A percentile compares a stretch with the other conserved stretches of the same genome.
Evolutionary conservation across 2,329 filamentous ascomycete species (phyloP).

Genomic region (Aspergillus sp.): DNA sequence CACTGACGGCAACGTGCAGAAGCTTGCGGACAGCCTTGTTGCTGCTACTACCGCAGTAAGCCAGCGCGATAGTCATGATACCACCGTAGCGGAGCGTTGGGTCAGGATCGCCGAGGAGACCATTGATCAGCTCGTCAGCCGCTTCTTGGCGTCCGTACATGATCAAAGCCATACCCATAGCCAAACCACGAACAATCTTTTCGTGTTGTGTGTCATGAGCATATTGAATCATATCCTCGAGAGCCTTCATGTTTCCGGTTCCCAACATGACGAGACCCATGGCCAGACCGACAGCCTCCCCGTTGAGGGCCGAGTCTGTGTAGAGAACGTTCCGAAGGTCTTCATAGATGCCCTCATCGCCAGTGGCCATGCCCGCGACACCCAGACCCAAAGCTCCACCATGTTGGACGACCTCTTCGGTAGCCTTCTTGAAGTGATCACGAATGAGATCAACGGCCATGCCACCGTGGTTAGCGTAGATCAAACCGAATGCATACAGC

Average conservation of each 20-base stretch:
- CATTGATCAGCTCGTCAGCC: slow-evolving; percentile 90
- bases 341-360: slow-evolving; percentile 83
- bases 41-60: slow-evolving; percentile 94
- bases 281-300: slow-evolving; percentile 88
- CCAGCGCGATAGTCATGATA: slow-evolving; percentile 97
- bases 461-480: slow-evolving; percentile 95
- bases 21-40: slow-evolving; percentile 98
- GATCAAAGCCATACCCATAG: slow-evolving; percentile 94
- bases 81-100: slow-evolving; percentile 92
- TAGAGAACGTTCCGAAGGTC: slow-evolving; percentile 85
- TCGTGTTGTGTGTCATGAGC: slow-evolving; percentile 97
- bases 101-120: slow-evolving; percentile 87
- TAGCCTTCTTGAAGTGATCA: slow-evolving; percentile 46
- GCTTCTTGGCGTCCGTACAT: slow-evolving; percentile 96
- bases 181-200: slow-evolving; percentile 94
- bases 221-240: slow-evolving; percentile 97
- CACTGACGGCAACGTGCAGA: slow-evolving; percentile 91
- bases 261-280: slow-evolving; percentile 99
- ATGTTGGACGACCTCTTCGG: slow-evolving; percentile 84
- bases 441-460: slow-evolving; percentile 59
- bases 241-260: slow-evolving; percentile 87
- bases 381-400: slow-evolving; percentile 91
- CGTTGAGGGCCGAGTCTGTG: slow-evolving; percentile 91
- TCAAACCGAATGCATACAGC: slow-evolving; percentile 88
- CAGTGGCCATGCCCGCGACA: slow-evolving; percentile 96